phyloP scores from a whole-genome alignment of 352 stramenopile genomes.

The Sclerospora graminicola region DNA sequence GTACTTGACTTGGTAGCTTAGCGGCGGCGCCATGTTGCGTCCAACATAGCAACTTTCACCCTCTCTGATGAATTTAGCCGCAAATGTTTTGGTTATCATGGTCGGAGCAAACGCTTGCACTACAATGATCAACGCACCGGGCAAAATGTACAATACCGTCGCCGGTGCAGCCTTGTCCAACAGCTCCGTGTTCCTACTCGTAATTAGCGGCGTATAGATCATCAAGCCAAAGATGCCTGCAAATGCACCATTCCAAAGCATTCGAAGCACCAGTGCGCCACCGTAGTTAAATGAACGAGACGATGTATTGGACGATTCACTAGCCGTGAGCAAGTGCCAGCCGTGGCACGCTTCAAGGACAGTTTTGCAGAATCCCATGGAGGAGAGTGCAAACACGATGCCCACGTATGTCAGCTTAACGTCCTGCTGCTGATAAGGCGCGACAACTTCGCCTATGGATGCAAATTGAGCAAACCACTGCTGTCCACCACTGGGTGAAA shows the following conservation, averaged over 20 bases:
- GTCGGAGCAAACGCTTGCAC: constrained; percentile 34
- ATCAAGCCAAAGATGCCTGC: constrained; percentile 45
- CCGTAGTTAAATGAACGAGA: constrained; percentile 55
- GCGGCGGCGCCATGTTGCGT: constrained; percentile 53
- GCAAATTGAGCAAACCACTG: constrained; percentile 50
- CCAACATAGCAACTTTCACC: constrained; percentile 55
- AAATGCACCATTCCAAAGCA: constrained; percentile 59
- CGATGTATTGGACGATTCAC: constrained; percentile 29
- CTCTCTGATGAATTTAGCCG: constrained; percentile 62
- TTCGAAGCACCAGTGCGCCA: constrained; percentile 37
- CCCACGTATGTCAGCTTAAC: constrained; percentile 55
- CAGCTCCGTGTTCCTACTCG: constrained; percentile 24
- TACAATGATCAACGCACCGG: constrained; percentile 30
- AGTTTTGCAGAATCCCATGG: constrained; percentile 46
- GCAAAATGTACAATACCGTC: constrained; percentile 29
- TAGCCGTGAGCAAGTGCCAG: constrained; percentile 44
- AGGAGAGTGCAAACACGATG: constrained; percentile 35
- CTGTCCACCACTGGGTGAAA: constrained; percentile 47
- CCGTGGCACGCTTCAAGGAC: constrained; percentile 46
- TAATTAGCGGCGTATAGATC: constrained; percentile 43
- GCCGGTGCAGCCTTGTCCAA: constrained; percentile 28
- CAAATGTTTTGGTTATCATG: constrained; percentile 39
- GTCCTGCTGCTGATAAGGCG: constrained; percentile 39
- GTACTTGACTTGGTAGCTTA: constrained; percentile 51
- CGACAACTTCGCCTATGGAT: constrained; percentile 41